Conservation (phyloP, 2,329 filamentous ascomycete species). For the Monosporascus sp. region DNA sequence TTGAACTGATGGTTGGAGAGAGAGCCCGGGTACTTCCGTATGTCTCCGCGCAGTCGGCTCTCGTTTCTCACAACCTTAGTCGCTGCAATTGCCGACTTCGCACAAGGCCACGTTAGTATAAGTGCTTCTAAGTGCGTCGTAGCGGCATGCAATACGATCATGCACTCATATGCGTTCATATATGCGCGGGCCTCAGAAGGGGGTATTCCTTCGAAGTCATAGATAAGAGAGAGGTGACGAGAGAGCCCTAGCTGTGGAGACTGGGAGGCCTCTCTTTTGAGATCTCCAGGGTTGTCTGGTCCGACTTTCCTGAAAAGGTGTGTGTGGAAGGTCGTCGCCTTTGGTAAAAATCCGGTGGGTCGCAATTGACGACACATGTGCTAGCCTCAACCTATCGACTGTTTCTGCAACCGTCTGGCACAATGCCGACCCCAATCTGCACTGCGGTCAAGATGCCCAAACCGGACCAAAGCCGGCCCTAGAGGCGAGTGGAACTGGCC, state of each 20-base stretch:
- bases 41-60: not conserved
- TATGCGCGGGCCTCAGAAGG: no score
- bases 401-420: not conserved
- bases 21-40: not conserved
- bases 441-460: not conserved
- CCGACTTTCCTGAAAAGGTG: slow-evolving; percentile 15
- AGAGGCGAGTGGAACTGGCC: not conserved
- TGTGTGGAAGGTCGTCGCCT: slow-evolving; percentile 1
- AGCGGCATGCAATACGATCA: not conserved
- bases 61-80: no score
- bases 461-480: not conserved
- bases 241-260: slow-evolving; percentile 4
- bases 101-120: not conserved
- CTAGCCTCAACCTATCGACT: not conserved
- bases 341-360: not conserved
- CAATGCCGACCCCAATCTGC: not conserved
- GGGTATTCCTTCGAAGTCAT: no score
- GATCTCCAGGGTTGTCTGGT: slow-evolving; percentile 4
- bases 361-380: not conserved
- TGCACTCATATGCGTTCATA: not conserved
- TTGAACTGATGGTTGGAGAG: not conserved
- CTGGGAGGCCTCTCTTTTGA: slow-evolving; percentile 14
- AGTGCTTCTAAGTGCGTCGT: not conserved
- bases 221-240: not conserved
- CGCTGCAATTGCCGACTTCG: no score